Evolutionary conservation across 1,284 basidiomycete species (phyloP).

Genomic region (Cerrena zonata): DNA sequence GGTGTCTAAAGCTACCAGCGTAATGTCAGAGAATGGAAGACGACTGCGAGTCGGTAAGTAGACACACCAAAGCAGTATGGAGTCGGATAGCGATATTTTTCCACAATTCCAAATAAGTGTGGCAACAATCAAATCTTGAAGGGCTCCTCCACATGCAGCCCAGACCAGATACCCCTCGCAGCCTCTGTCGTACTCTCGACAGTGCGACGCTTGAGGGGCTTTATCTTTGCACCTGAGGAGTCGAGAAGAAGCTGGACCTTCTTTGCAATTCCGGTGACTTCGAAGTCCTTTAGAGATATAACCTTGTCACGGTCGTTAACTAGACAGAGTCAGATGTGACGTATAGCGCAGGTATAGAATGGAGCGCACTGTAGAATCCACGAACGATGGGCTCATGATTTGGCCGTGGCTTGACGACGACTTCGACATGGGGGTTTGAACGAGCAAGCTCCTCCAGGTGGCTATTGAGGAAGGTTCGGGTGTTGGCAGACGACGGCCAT

Average conservation of each 20-base stretch:
- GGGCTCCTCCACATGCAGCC: constrained; percentile 60
- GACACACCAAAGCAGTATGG: constrained; percentile 3
- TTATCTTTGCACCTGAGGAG: constrained; percentile 79
- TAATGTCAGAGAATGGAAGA: not conserved
- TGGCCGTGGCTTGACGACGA: constrained; percentile 70
- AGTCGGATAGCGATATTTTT: constrained; percentile 7
- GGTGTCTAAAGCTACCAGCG: not conserved
- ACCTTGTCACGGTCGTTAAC: constrained; percentile 80
- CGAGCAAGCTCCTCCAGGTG: constrained; percentile 59
- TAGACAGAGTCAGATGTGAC: constrained; percentile 26
- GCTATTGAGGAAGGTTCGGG: constrained; percentile 63
- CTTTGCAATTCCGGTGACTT: constrained; percentile 64
- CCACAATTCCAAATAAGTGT: not conserved
- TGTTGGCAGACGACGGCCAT: constrained; percentile 68
- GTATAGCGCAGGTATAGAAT: constrained; percentile 3
- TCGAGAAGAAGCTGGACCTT: constrained; percentile 80
- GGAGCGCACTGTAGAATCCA: constrained; percentile 64
- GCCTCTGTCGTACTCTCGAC: constrained; percentile 76
- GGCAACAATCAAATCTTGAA: constrained; percentile 35
- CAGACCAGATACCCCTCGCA: constrained; percentile 81
- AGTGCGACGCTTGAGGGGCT: constrained; percentile 61
- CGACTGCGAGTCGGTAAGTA: not conserved
- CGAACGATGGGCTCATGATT: constrained; percentile 69
- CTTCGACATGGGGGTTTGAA: constrained; percentile 72
- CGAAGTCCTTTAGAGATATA: constrained; percentile 63